These are phyloP conservation scores for Lathyrus tuberosus DNA, from an alignment of 306 rosid species.

Conservation along the genomic window DNA sequence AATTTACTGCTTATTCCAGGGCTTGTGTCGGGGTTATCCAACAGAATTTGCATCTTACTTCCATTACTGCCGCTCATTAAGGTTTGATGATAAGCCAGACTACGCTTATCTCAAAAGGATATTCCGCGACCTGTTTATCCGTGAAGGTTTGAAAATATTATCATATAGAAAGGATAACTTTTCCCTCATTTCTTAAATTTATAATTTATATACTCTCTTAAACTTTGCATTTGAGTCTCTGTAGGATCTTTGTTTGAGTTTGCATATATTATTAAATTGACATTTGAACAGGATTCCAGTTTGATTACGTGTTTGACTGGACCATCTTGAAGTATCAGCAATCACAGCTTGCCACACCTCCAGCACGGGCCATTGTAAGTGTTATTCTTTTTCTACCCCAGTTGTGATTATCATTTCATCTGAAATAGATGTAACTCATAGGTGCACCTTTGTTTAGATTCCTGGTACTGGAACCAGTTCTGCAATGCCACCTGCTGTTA, in stretches of 20 bases:
- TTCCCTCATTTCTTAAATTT: conserved; percentile 2
- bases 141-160: conserved; percentile 67
- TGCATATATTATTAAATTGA: conserved; percentile 26
- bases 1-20: conserved; percentile 61
- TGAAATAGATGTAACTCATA: conserved; percentile 19
- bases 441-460: conserved; percentile 52
- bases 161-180: conserved; percentile 7
- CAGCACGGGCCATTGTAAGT: conserved; percentile 70
- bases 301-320: conserved; percentile 97
- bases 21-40: conserved; percentile 93
- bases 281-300: conserved; percentile 78
- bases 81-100: conserved; percentile 96
- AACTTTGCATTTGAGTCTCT: conserved; percentile 15
- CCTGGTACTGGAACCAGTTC: conserved; percentile 84
- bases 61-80: conserved; percentile 92
- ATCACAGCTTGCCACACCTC: conserved; percentile 86
- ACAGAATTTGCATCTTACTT: conserved; percentile 96
- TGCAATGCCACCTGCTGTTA: conserved; percentile 68
- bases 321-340: conserved; percentile 96
- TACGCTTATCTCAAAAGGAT: conserved; percentile 94
- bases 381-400: not conserved
- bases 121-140: conserved; percentile 94
- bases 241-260: conserved; percentile 6
- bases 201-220: not conserved
- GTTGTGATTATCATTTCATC: conserved; percentile 21